Evolutionary conservation across 345 rosid genomes (phyloP), one percentile per base, ranked within the genome.

Genomic region (Dovyalis caffra): DNA sequence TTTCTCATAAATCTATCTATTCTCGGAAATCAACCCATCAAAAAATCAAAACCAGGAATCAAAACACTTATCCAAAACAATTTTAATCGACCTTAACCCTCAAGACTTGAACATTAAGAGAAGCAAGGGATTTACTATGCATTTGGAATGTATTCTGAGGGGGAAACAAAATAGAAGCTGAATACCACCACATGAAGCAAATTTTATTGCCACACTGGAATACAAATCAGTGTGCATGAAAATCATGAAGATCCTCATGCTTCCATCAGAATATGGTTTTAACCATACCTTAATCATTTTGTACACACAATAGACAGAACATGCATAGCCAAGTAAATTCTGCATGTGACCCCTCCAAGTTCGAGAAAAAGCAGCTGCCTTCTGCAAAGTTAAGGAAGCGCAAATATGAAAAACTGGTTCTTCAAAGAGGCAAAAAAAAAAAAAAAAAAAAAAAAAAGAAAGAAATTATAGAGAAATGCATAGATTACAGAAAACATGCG

Each of bases 331-430:
- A 85, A 95, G 99, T 67, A 92, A 81, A 86, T 95, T 91, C 85
- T 91, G 97, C 91, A 95, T 81, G 87, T 92, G 98, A 49, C 98
- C 99, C 86, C 79, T 89, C 99, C 97, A 95, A 69, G 97, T 95
- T 68, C 97, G 93, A 74, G 97, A 92, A 84, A 81, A 90, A 73
- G 94, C 91, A 79, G 96, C 99, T 83, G 98, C 97, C 80, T 91
- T 97, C 99, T 92, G 87, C 78, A 83, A 78, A 71, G 72, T 20
- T 45, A 73, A 78, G 64, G 68, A 60, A 29, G 70, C 60, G 18
- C 8, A 37, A 31, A 23, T 32, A 8, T 12, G 12, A 47, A 69
- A 57, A 31, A 49, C 69, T 72, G 77, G 37, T 62, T 65, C 64
- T 33, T 18, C 65, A 51, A 6, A 62, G n/a, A n/a, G n/a, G n/a